Evolutionary conservation across 208 protist species (phyloP).

Genomic region (Acanthamoeba culbertsoni): DNA sequence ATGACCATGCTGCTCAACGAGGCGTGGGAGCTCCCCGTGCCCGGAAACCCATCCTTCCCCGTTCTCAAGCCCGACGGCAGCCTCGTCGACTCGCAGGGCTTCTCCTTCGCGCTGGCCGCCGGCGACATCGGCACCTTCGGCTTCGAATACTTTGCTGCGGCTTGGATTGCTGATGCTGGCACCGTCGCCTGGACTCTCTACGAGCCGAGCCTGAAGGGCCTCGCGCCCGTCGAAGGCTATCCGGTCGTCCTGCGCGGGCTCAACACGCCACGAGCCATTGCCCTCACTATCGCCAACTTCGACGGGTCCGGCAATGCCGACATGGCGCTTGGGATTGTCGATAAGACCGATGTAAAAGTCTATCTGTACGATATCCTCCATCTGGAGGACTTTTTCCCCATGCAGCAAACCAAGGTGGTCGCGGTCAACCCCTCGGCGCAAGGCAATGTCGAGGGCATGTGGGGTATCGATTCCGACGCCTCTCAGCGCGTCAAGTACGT

Average conservation of each 20-base stretch:
- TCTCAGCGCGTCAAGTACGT: not conserved
- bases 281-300: too few relatives aligned
- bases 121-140: not conserved
- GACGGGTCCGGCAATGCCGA: too few relatives aligned
- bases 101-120: not conserved
- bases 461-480: not conserved
- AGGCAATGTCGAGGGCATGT: not conserved
- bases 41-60: not conserved
- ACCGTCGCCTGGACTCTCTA: too few relatives aligned
- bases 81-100: not conserved
- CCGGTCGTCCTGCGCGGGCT: too few relatives aligned
- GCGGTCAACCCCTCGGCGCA: not conserved
- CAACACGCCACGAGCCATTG: too few relatives aligned
- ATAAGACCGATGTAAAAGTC: too few relatives aligned
- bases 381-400: not conserved
- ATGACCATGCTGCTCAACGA: not conserved
- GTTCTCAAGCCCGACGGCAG: not conserved
- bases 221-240: too few relatives aligned
- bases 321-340: too few relatives aligned
- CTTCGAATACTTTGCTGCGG: too few relatives aligned
- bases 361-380: too few relatives aligned
- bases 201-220: too few relatives aligned
- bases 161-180: too few relatives aligned
- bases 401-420: not conserved
- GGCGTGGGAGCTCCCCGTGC: not conserved